phyloP scores from a whole-genome alignment of 2,329 filamentous ascomycete genomes.

The Apiospora aurea region DNA sequence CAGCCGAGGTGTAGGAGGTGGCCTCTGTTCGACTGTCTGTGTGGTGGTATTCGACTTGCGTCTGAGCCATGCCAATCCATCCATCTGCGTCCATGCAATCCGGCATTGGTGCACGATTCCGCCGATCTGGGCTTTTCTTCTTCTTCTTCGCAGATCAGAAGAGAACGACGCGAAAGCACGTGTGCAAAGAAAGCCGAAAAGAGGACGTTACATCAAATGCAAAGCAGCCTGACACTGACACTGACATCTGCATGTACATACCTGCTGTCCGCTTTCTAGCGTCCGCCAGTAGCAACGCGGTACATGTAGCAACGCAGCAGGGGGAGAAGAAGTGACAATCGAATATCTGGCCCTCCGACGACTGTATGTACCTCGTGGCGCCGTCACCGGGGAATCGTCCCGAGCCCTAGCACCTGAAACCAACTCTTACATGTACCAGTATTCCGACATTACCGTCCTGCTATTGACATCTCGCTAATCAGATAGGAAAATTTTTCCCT shows the following conservation, averaged over 20 bases:
- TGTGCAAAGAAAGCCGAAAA: not conserved
- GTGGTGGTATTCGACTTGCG: not conserved
- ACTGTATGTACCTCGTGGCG: constrained; percentile 19
- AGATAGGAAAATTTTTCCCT: constrained; percentile 18
- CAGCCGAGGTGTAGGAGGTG: too few species aligned
- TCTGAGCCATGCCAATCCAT: not conserved
- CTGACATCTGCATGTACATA: not conserved
- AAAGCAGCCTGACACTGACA: not conserved
- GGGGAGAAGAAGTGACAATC: not conserved
- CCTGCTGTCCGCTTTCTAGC: constrained; percentile 1
- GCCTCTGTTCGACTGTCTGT: not conserved
- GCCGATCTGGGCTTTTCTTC: not conserved
- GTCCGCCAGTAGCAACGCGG: not conserved
- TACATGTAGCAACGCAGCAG: too few species aligned
- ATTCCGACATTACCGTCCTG: constrained; percentile 9
- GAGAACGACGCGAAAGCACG: not conserved
- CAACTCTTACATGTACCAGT: not conserved
- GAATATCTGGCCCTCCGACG: not conserved
- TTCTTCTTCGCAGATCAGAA: not conserved
- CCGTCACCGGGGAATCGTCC: constrained; percentile 18
- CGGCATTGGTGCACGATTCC: not conserved
- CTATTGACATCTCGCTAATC: constrained; percentile 18
- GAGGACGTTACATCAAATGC: not conserved
- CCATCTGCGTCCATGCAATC: not conserved
- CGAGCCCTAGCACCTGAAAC: constrained; percentile 18